Percentiles rank a stretch among this genome's conserved stretches.
Evolutionary conservation across 2,329 filamentous ascomycete species (phyloP).

Genomic region (Verticillium tricorpus): DNA sequence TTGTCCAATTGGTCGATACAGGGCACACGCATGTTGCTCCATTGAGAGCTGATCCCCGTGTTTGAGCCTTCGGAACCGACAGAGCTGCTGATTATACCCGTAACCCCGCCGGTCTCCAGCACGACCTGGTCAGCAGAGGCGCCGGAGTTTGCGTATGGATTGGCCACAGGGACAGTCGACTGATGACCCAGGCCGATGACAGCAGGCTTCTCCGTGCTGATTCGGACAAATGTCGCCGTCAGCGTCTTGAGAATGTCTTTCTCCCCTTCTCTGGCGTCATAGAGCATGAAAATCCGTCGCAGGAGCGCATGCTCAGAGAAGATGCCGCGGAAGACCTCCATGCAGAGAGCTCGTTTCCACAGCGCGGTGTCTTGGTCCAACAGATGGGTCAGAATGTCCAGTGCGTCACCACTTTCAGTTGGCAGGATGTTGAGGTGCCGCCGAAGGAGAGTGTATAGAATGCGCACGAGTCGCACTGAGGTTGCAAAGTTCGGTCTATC

Average conservation of each 20-base stretch:
- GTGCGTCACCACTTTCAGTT: slow-evolving; percentile 75
- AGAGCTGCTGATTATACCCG: slow-evolving; percentile 77
- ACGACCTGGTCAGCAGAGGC: slow-evolving; percentile 75
- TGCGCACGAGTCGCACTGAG: slow-evolving; percentile 75
- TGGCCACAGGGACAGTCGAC: slow-evolving; percentile 72
- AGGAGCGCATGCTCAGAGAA: slow-evolving; percentile 78
- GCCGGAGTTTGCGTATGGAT: slow-evolving; percentile 50
- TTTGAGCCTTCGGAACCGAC: slow-evolving; percentile 59
- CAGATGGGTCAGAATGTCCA: slow-evolving; percentile 78
- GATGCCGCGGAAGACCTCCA: slow-evolving; percentile 85
- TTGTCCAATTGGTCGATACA: slow-evolving; percentile 96
- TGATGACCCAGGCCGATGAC: slow-evolving; percentile 87
- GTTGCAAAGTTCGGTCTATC: slow-evolving; percentile 76
- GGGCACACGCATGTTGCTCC: slow-evolving; percentile 81
- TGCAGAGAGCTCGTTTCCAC: slow-evolving; percentile 87
- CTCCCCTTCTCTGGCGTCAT: slow-evolving; percentile 67
- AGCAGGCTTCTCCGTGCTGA: slow-evolving; percentile 85
- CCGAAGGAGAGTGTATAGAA: slow-evolving; percentile 76
- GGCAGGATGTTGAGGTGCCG: slow-evolving; percentile 72
- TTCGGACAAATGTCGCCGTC: slow-evolving; percentile 82
- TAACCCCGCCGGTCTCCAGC: slow-evolving; percentile 80
- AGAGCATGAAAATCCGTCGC: slow-evolving; percentile 73
- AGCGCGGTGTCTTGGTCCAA: slow-evolving; percentile 78
- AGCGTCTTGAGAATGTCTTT: slow-evolving; percentile 77
- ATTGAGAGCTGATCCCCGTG: slow-evolving; percentile 81